Percentiles rank a stretch among this genome's conserved stretches.
phyloP scores from a whole-genome alignment of 352 stramenopile species.

The Phytophthora constricta region DNA sequence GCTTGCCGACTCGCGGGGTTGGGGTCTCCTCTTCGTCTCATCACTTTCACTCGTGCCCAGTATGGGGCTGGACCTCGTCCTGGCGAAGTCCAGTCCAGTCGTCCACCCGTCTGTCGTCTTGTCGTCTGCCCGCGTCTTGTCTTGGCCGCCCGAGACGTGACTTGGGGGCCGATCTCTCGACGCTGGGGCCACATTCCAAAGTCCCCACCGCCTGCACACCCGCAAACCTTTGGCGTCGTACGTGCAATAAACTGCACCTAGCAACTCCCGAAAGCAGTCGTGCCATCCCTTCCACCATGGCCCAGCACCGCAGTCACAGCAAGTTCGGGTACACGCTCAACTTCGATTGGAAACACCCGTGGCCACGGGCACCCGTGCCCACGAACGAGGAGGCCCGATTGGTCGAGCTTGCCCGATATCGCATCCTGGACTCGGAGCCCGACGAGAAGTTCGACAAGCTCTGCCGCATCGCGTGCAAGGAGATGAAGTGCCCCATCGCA shows the following conservation, averaged over 20 bases:
- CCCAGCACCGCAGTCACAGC: background rate
- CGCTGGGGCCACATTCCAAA: conserved; percentile 31
- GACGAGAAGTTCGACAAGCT: conserved; percentile 90
- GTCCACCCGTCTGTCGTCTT: conserved; percentile 18
- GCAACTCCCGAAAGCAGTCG: background rate
- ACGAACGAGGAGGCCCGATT: conserved; percentile 78
- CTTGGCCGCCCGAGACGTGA: background rate
- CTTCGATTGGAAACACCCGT: conserved; percentile 88
- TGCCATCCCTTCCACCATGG: background rate
- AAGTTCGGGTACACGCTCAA: conserved; percentile 85
- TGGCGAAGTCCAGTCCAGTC: conserved; percentile 40
- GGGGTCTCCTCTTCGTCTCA: too few relatives aligned
- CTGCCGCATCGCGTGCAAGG: conserved; percentile 87
- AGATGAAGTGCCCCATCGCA: conserved; percentile 90
- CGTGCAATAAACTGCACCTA: background rate
- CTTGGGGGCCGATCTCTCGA: background rate
- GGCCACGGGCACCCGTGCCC: conserved; percentile 72
- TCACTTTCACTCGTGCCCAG: too few relatives aligned
- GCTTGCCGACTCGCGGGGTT: too few relatives aligned
- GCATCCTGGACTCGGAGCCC: conserved; percentile 82
- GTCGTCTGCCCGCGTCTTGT: conserved; percentile 3
- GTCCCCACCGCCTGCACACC: conserved; percentile 20
- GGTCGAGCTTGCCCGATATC: conserved; percentile 67
- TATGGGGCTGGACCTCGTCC: too few relatives aligned
- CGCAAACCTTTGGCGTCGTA: too few relatives aligned